A percentile compares a stretch with the other conserved stretches of the same genome.
Conservation (phyloP, 2,329 filamentous ascomycete genomes). For the Neofusicoccum kwambonambiense region DNA sequence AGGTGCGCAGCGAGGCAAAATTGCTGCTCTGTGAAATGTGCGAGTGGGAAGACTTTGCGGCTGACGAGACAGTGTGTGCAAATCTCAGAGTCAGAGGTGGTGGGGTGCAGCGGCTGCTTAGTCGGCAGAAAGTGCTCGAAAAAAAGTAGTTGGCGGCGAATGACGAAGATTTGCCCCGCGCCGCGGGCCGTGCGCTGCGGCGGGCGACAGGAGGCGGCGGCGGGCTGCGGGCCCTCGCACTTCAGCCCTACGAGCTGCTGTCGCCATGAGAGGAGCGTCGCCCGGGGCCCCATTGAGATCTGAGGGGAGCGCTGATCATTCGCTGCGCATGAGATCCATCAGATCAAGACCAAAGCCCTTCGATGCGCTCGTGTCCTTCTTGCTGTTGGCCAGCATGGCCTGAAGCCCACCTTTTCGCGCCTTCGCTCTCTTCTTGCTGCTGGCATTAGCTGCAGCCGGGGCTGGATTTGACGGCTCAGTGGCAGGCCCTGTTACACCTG, state of each 20-base stretch:
- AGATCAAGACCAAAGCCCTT: constrained; percentile 46
- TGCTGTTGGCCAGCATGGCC: constrained; percentile 51
- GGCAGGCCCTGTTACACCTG: background rate
- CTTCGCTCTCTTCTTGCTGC: constrained; percentile 57
- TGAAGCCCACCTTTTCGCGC: constrained; percentile 55
- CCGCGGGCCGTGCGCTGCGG: constrained; percentile 4
- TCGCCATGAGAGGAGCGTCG: background rate
- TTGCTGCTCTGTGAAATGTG: background rate
- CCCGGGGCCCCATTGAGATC: background rate
- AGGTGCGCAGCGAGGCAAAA: background rate
- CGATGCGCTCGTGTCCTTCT: constrained; percentile 30
- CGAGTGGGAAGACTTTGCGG: background rate
- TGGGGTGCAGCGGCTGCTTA: constrained; percentile 6
- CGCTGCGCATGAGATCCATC: constrained; percentile 54
- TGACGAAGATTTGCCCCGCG: constrained; percentile 15
- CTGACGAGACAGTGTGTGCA: background rate
- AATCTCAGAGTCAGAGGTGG: background rate
- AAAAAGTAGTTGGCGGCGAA: constrained; percentile 11
- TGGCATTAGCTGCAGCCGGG: constrained; percentile 39
- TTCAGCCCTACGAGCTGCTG: constrained; percentile 9
- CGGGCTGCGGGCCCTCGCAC: background rate
- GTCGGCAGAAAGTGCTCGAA: constrained; percentile 10
- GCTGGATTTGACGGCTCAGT: background rate
- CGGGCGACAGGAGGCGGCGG: background rate
- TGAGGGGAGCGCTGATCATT: constrained; percentile 1